A percentile compares a stretch with the other conserved stretches of the same genome.
Evolutionary conservation across 257 asterid genomes (phyloP).

Genomic region (Petrea volubilis): DNA sequence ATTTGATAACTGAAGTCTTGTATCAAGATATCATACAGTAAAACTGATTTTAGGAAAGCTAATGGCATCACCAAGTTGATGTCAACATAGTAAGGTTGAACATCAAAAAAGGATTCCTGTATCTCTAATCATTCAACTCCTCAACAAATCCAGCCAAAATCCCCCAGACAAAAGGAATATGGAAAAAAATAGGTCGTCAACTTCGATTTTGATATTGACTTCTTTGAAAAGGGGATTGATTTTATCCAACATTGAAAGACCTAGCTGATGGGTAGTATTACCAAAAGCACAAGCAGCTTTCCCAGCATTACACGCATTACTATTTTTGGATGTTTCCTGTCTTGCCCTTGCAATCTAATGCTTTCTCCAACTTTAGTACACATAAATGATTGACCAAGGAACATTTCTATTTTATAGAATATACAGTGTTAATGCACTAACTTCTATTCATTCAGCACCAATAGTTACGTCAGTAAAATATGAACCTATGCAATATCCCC

Average conservation of each 20-base stretch:
- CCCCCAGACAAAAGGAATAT: background rate
- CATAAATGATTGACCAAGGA: background rate
- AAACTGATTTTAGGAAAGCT: background rate
- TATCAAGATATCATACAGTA: background rate
- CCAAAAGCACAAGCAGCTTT: background rate
- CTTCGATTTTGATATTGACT: background rate
- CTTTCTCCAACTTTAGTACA: background rate
- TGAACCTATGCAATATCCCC: background rate
- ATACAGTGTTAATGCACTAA: background rate
- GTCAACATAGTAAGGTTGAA: background rate
- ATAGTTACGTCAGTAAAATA: background rate
- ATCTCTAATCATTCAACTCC: background rate
- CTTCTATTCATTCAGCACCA: background rate
- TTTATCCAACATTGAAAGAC: background rate
- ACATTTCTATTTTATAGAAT: background rate
- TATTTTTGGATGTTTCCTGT: background rate
- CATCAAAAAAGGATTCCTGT: background rate
- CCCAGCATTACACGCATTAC: background rate
- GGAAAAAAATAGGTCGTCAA: background rate
- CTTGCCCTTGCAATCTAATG: background rate
- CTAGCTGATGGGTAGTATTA: background rate
- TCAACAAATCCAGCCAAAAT: background rate
- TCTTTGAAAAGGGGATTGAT: background rate
- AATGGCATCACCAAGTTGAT: background rate
- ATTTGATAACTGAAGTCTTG: background rate